Conservation (phyloP, 176 grass and related monocot species). For the Aechmea fasciata region DNA sequence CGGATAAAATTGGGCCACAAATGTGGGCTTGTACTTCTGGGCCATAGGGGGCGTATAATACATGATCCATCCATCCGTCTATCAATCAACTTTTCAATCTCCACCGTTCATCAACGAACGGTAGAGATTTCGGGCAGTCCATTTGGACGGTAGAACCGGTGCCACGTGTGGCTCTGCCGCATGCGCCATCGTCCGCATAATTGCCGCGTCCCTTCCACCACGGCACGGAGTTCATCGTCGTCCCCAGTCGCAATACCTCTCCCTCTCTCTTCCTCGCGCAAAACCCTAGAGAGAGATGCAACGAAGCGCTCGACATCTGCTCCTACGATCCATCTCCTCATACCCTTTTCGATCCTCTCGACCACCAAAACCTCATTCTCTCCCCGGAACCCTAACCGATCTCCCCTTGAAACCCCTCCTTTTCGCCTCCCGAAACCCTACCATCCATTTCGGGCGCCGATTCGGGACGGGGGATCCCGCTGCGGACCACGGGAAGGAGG, state of each 20-base stretch:
- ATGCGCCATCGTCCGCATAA: no score
- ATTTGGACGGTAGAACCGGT: no score
- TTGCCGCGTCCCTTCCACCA: no score
- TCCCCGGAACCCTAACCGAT: not conserved
- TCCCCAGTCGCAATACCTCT: not conserved
- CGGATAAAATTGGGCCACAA: no score
- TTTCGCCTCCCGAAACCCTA: not conserved
- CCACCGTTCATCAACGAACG: not conserved
- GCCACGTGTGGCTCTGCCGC: no score
- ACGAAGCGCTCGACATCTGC: slow-evolving; percentile 42
- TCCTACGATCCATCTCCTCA: slow-evolving; percentile 43
- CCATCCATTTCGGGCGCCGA: not conserved
- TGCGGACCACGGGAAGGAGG: slow-evolving; percentile 55
- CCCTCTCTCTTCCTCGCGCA: not conserved
- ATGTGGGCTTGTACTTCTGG: no score
- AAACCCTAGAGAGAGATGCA: slow-evolving; percentile 31
- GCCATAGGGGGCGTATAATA: no score
- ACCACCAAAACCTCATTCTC: not conserved
- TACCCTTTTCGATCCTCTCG: slow-evolving; percentile 15
- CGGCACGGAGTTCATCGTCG: no score
- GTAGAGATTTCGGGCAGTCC: no score
- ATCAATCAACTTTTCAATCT: not conserved
- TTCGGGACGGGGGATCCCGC: not conserved
- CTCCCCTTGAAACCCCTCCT: not conserved
- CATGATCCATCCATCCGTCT: no score